These are phyloP conservation scores for Waltergamsia citrina DNA, from an alignment of 2,329 filamentous ascomycete species.

Conservation along the genomic window DNA sequence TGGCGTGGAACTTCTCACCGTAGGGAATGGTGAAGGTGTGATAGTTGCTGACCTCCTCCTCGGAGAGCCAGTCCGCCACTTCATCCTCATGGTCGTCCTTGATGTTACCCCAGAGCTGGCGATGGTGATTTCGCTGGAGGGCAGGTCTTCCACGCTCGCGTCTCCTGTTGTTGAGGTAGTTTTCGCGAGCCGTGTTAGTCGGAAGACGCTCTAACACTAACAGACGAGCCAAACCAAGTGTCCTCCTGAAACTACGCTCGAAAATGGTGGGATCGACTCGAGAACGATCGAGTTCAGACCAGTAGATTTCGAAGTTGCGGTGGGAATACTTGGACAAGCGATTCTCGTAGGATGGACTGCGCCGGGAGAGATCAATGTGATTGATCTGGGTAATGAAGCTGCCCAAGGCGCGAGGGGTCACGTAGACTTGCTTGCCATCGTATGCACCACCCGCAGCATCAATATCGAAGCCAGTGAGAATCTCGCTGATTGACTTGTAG, in stretches of 20 bases:
- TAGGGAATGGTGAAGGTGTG: slow-evolving; percentile 69
- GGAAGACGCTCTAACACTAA: slow-evolving; percentile 74
- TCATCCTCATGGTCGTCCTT: slow-evolving; percentile 73
- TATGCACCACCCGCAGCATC: slow-evolving; percentile 77
- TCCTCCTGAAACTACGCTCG: slow-evolving; percentile 68
- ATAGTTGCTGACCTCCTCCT: slow-evolving; percentile 70
- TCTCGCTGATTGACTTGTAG: slow-evolving; percentile 76
- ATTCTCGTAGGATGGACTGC: slow-evolving; percentile 82
- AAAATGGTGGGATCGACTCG: slow-evolving; percentile 79
- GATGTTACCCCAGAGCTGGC: slow-evolving; percentile 58
- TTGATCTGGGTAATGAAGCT: slow-evolving; percentile 79
- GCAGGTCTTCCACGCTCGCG: slow-evolving; percentile 61
- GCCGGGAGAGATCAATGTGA: slow-evolving; percentile 66
- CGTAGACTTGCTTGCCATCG: slow-evolving; percentile 71
- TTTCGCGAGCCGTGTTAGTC: slow-evolving; percentile 55
- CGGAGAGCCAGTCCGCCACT: slow-evolving; percentile 71
- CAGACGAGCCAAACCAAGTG: slow-evolving; percentile 67
- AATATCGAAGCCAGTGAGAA: slow-evolving; percentile 82
- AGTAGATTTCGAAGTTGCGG: slow-evolving; percentile 77
- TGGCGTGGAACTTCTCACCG: slow-evolving; percentile 50
- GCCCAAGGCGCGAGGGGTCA: slow-evolving; percentile 64
- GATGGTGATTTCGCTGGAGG: slow-evolving; percentile 29
- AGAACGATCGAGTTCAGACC: slow-evolving; percentile 64
- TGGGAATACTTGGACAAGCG: slow-evolving; percentile 79
- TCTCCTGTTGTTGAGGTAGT: slow-evolving; percentile 61